Conservation (phyloP, 2,329 filamentous ascomycete species). For the Colletotrichum sp. region DNA sequence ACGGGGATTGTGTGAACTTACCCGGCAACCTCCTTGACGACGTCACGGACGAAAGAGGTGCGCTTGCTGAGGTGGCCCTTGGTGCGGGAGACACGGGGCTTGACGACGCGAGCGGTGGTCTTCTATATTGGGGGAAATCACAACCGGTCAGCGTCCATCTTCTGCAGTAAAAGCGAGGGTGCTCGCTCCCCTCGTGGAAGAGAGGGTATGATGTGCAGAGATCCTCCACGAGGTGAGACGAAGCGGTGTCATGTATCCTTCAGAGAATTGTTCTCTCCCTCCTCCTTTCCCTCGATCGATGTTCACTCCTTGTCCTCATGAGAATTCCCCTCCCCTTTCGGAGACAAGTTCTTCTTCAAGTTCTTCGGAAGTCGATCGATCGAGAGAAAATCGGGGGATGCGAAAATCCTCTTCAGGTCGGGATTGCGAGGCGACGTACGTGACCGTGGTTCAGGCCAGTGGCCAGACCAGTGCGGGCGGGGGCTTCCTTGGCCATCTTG, state of each 20-base stretch:
- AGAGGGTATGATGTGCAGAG: slow-evolving; percentile 53
- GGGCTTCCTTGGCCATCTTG: slow-evolving; percentile 65
- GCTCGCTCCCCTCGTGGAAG: slow-evolving; percentile 31
- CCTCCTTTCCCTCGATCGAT: not conserved
- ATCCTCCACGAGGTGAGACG: slow-evolving; percentile 80
- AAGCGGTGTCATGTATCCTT: slow-evolving; percentile 1
- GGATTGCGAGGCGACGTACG: slow-evolving; percentile 55
- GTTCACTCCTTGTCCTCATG: not conserved
- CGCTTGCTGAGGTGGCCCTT: slow-evolving; percentile 98
- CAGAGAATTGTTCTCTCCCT: not conserved
- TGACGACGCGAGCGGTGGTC: slow-evolving; percentile 79
- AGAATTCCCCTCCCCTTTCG: not conserved
- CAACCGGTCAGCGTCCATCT: slow-evolving; percentile 67
- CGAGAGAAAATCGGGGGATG: not conserved
- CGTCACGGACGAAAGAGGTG: slow-evolving; percentile 94
- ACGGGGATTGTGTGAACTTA: slow-evolving; percentile 51
- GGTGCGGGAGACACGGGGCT: slow-evolving; percentile 80
- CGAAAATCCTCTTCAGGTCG: not conserved
- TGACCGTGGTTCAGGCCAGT: slow-evolving; percentile 69
- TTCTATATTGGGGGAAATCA: slow-evolving; percentile 62
- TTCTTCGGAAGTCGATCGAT: not conserved
- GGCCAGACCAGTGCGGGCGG: slow-evolving; percentile 63
- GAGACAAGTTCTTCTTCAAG: not conserved
- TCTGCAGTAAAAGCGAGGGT: slow-evolving; percentile 44
- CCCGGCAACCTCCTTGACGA: slow-evolving; percentile 98